A percentile compares a stretch with the other conserved stretches of the same genome.
Conservation (phyloP, 2,329 filamentous ascomycete species). For the Calonectria henricotiae region DNA sequence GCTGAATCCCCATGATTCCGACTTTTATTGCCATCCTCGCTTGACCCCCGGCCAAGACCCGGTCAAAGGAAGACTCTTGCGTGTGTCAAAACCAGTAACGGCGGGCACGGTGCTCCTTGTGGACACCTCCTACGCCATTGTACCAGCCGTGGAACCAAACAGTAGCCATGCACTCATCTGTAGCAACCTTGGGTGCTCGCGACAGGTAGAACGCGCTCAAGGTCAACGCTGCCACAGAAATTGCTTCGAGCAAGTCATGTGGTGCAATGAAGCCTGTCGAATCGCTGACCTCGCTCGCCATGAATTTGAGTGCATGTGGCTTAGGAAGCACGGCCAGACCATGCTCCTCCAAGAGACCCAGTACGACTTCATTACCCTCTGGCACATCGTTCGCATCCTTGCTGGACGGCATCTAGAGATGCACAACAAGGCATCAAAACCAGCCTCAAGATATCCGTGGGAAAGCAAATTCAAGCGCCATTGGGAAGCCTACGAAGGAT, state of each 20-base stretch:
- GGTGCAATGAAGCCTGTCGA: slow-evolving; percentile 50
- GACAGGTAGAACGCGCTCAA: slow-evolving; percentile 39
- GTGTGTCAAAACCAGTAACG: slow-evolving; percentile 45
- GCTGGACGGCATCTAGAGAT: slow-evolving; percentile 49
- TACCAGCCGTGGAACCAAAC: slow-evolving; percentile 46
- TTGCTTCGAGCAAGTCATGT: slow-evolving; percentile 50
- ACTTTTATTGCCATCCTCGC: slow-evolving; percentile 48
- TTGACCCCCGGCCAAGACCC: slow-evolving; percentile 49
- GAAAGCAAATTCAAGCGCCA: slow-evolving; percentile 46
- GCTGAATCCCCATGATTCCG: slow-evolving; percentile 38
- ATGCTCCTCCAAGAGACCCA: slow-evolving; percentile 45
- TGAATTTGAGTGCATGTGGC: slow-evolving; percentile 51
- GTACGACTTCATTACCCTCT: slow-evolving; percentile 53
- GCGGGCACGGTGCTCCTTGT: slow-evolving; percentile 52
- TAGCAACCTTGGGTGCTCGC: slow-evolving; percentile 52
- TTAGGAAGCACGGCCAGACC: slow-evolving; percentile 41
- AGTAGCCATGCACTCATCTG: slow-evolving; percentile 46
- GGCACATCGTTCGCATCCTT: slow-evolving; percentile 53
- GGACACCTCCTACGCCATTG: slow-evolving; percentile 52
- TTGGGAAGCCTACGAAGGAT: slow-evolving; percentile 51
- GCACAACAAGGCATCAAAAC: slow-evolving; percentile 1
- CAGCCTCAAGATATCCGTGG: slow-evolving; percentile 26
- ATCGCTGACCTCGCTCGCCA: slow-evolving; percentile 46
- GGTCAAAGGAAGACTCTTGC: slow-evolving; percentile 51
- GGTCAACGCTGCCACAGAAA: slow-evolving; percentile 41